Evolutionary conservation across 2,329 filamentous ascomycete genomes (phyloP), one percentile per base, ranked within the genome.

Genomic region (Alternaria alternata): DNA sequence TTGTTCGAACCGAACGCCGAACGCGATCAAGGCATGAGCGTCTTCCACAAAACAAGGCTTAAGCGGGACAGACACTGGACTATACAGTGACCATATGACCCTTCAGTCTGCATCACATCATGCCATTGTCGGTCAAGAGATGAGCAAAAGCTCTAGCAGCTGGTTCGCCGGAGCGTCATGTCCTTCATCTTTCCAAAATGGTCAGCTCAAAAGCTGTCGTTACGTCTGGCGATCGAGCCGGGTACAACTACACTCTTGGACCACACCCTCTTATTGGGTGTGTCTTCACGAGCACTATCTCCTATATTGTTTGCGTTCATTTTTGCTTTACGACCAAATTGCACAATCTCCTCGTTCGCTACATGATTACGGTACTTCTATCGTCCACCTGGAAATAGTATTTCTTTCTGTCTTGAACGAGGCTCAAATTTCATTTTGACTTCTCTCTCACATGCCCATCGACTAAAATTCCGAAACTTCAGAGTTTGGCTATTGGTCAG

Each of bases 161-260:
- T 47, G 34, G 41, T 60, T 34, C 39, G 11, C 38, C n/a, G 41
- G 26, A 60, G 53, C 41, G 39, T 18, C 39, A 39, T 44, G 42
- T 48, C 36, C 49, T 49, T 24, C 43, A 41, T 43, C 42, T 47
- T 56, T 44, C 46, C 22, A 59, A 42, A 24, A 4, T 16, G 53
- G 57, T 51, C 52, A 46, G 43, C 11, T 30, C 43, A 26, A 34
- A 24, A 56, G 47, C 54, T 43, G 58, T 57, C 48, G 48, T 54
- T 43, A 57, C 53, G n/a, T 46, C 42, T 47, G 22, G 48, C 54
- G 54, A 48, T 42, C 41, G 38, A 34, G 41, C 41, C 30, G 22
- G 41, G 53, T n/a, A 47, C 47, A 22, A 42, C 47, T 22, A 38
- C 12, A 36, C 39, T 48, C 26, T 44, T 53, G 26, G 4, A 34